These are phyloP conservation scores for Chlorella sp. DNA, from an alignment of 139 green algal species.

Conservation along the genomic window DNA sequence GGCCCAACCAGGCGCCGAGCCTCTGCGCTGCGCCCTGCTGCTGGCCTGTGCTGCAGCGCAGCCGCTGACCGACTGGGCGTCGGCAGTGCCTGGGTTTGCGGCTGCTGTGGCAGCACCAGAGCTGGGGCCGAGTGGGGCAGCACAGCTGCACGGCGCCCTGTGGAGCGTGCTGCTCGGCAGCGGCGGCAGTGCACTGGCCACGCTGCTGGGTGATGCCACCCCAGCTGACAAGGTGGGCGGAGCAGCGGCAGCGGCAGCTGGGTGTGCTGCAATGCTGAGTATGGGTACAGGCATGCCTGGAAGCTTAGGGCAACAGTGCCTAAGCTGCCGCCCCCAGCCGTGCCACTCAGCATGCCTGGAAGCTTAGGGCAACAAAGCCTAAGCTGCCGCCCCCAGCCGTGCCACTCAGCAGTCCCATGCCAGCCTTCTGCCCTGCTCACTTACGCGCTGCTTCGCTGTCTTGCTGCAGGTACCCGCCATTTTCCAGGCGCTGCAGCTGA, in stretches of 20 bases:
- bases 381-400: no score
- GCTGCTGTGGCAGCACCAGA: neutral
- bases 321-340: no score
- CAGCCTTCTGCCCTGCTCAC: neutral
- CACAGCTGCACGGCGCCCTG: constrained; percentile 16
- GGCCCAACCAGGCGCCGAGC: neutral
- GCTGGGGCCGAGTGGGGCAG: neutral
- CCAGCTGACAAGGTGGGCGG: constrained; percentile 1
- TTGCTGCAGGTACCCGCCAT: constrained; percentile 19
- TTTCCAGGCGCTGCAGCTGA: constrained; percentile 26
- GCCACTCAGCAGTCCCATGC: no score
- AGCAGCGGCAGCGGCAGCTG: neutral
- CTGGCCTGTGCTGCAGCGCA: constrained; percentile 26
- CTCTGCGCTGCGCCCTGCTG: constrained; percentile 42
- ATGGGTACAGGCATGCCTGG: no score
- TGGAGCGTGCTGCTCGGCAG: constrained; percentile 6
- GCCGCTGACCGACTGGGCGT: constrained; percentile 28
- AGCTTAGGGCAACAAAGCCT: no score
- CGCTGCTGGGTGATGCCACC: neutral
- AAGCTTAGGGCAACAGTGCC: no score
- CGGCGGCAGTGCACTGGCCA: neutral
- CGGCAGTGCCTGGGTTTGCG: constrained; percentile 30
- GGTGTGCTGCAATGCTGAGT: no score
- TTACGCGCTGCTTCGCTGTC: neutral
- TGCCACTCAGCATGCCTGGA: no score